Conservation (phyloP, 306 rosid genomes). For the Begonia masoniana region DNA sequence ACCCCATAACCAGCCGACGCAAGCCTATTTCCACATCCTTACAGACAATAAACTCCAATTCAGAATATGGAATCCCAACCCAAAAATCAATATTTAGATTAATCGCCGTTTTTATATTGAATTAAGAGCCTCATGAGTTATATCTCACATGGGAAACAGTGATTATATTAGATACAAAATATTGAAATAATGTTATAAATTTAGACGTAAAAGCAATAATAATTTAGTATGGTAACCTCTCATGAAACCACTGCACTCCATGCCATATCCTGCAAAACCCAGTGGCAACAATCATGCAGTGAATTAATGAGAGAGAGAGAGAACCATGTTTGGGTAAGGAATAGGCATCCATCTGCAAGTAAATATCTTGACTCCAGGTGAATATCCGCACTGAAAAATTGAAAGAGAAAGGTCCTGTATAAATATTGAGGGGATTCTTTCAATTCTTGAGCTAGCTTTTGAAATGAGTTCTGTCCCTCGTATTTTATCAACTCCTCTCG, state of each 20-base stretch:
- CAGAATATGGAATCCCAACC: neutral
- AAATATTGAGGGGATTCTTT: no score
- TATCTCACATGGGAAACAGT: no score
- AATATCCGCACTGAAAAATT: no score
- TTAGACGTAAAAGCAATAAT: conserved; percentile 3
- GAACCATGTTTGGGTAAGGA: conserved; percentile 66
- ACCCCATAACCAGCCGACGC: conserved; percentile 59
- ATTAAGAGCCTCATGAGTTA: no score
- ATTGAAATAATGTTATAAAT: neutral
- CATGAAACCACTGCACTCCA: conserved; percentile 94
- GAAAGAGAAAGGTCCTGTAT: no score
- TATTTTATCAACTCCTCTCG: no score
- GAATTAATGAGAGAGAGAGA: conserved; percentile 2
- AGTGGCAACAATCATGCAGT: conserved; percentile 4
- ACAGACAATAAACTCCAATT: neutral
- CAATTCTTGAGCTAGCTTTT: no score
- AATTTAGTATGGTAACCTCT: conserved; percentile 44
- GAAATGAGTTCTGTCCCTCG: no score
- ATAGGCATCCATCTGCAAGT: conserved; percentile 73
- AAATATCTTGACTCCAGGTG: conserved; percentile 52
- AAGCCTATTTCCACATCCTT: conserved; percentile 52
- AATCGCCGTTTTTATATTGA: no score
- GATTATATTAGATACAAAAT: no score
- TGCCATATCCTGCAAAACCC: conserved; percentile 70
- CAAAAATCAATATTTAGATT: neutral